Percentiles rank a stretch among this genome's conserved stretches.
Evolutionary conservation across 495 filamentous ascomycete species (phyloP).

Genomic region (Barbatosphaeria neglecta): DNA sequence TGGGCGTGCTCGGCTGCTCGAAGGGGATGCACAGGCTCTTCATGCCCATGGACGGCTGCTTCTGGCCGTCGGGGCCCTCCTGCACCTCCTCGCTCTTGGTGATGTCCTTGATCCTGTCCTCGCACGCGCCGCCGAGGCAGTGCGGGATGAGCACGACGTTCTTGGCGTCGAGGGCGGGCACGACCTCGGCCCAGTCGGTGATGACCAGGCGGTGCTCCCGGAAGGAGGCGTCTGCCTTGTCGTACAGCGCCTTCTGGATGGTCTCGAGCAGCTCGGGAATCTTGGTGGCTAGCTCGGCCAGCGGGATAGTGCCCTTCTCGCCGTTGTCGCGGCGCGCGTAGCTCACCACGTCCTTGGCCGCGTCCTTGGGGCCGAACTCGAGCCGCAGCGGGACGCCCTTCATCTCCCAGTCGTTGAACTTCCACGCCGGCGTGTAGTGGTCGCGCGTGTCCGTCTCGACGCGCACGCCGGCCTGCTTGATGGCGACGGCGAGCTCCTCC

Average conservation of each 20-base stretch:
- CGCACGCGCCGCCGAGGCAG: slow-evolving; percentile 71
- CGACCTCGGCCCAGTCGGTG: slow-evolving; percentile 80
- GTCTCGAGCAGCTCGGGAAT: slow-evolving; percentile 73
- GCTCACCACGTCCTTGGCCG: slow-evolving; percentile 68
- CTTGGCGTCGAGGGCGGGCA: slow-evolving; percentile 78
- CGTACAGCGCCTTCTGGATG: slow-evolving; percentile 80
- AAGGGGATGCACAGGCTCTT: slow-evolving; percentile 97
- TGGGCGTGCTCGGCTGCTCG: slow-evolving; percentile 67
- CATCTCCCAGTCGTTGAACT: slow-evolving; percentile 96
- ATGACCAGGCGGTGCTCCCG: slow-evolving; percentile 65
- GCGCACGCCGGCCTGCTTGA: slow-evolving; percentile 57
- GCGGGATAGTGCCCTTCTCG: slow-evolving; percentile 61
- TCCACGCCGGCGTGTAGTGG: slow-evolving; percentile 84
- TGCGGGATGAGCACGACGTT: slow-evolving; percentile 82
- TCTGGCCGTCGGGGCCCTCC: slow-evolving; percentile 61
- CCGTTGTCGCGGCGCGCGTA: slow-evolving; percentile 82
- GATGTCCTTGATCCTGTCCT: slow-evolving; percentile 86
- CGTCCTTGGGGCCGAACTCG: slow-evolving; percentile 91
- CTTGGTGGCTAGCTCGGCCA: slow-evolving; percentile 55
- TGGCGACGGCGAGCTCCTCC: slow-evolving; percentile 49
- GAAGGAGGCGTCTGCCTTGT: slow-evolving; percentile 67
- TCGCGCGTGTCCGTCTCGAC: slow-evolving; percentile 68
- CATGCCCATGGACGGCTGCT: slow-evolving; percentile 88
- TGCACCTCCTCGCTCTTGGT: slow-evolving; percentile 54
- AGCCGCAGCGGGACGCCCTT: slow-evolving; percentile 87